Conservation (phyloP, 768 basidiomycete genomes). For the Serendipita sp. region DNA sequence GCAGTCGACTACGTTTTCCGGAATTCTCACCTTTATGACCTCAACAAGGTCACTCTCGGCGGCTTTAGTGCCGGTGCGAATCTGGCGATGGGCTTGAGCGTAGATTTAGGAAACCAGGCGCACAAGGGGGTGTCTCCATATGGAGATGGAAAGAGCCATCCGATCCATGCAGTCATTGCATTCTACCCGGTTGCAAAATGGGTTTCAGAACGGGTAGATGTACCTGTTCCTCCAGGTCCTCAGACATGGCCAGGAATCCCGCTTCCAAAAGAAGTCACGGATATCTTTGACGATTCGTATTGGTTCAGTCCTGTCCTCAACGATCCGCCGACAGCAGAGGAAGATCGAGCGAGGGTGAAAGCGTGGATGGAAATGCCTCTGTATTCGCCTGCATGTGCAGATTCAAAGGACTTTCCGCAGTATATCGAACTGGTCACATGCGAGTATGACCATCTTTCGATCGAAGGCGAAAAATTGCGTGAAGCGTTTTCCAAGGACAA, state of each 20-base stretch:
- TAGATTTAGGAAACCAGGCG: background rate
- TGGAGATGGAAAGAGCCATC: background rate
- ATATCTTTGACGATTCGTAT: background rate
- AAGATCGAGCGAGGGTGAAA: background rate
- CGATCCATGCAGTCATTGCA: background rate
- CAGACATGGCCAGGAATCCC: background rate
- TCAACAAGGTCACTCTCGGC: background rate
- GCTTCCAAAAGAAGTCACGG: background rate
- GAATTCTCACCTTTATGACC: background rate
- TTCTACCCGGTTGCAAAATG: background rate
- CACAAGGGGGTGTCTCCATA: background rate
- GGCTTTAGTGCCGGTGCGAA: background rate
- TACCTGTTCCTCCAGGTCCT: too few species aligned
- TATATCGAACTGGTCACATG: background rate
- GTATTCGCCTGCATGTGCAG: background rate
- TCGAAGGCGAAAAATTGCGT: too few species aligned
- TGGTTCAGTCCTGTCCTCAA: background rate
- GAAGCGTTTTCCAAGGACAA: too few species aligned
- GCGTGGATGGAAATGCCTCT: background rate
- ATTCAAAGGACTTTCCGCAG: background rate
- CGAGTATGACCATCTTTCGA: too few species aligned
- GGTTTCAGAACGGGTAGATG: background rate
- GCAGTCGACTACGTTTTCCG: background rate
- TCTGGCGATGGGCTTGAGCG: background rate
- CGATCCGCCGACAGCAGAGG: background rate